phyloP scores from a whole-genome alignment of 441 rosid species.

The Euphorbia schlechtendalii region DNA sequence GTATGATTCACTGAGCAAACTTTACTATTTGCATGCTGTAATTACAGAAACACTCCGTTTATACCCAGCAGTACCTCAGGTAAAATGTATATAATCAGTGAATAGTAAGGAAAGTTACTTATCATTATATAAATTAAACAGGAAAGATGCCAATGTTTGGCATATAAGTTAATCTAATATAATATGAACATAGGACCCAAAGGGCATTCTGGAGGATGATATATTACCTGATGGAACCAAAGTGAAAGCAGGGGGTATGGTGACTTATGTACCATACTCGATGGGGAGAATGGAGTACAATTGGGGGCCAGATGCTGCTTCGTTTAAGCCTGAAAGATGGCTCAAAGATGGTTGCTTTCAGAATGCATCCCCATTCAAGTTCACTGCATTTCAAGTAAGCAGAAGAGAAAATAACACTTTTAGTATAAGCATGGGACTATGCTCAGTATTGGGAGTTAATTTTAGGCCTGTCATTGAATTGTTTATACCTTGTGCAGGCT shows the following conservation, averaged over 20 bases:
- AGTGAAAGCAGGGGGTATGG: conserved; percentile 95
- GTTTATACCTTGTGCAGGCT: conserved; percentile 57
- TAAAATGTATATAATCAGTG: conserved; percentile 15
- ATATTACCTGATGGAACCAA: conserved; percentile 81
- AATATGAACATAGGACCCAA: conserved; percentile 56
- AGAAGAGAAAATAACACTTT: conserved; percentile 4
- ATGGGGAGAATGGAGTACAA: conserved; percentile 92
- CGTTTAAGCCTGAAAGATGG: conserved; percentile 89
- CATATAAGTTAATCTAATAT: not conserved
- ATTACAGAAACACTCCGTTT: conserved; percentile 83
- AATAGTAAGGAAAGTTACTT: not conserved
- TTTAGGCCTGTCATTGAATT: too few relatives aligned
- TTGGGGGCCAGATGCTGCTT: conserved; percentile 85
- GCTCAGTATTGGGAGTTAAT: not conserved
- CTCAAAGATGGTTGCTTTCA: conserved; percentile 79
- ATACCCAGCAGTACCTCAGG: conserved; percentile 97
- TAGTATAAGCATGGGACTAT: not conserved
- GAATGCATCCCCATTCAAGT: conserved; percentile 88
- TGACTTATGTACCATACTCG: conserved; percentile 89
- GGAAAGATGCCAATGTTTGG: not conserved
- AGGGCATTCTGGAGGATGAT: conserved; percentile 77
- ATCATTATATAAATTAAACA: not conserved
- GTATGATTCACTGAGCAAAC: conserved; percentile 68
- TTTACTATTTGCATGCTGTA: conserved; percentile 81
- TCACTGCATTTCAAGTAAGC: conserved; percentile 84